Evolutionary conservation across 495 filamentous ascomycete species (phyloP).

Genomic region (Chaetomium tenue): DNA sequence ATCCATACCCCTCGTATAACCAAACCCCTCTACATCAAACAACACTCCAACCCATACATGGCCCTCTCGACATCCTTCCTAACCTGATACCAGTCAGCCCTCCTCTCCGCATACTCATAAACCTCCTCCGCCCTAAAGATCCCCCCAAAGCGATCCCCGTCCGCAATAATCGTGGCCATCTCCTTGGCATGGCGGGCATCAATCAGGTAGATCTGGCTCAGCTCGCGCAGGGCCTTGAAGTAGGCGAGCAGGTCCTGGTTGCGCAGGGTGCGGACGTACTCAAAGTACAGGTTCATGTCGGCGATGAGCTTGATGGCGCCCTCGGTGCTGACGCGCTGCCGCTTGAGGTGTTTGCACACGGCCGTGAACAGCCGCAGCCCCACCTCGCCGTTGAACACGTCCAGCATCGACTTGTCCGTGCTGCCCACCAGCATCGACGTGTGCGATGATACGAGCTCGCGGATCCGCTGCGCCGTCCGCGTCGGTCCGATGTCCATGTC

Average conservation of each 20-base stretch:
- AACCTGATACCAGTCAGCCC: slow-evolving; percentile 92
- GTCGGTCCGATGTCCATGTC: slow-evolving; percentile 76
- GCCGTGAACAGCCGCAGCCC: slow-evolving; percentile 86
- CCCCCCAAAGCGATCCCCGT: slow-evolving; percentile 82
- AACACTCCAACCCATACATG: slow-evolving; percentile 95
- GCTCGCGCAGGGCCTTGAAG: slow-evolving; percentile 86
- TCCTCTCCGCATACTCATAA: slow-evolving; percentile 90
- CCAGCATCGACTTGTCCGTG: slow-evolving; percentile 94
- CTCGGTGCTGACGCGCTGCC: slow-evolving; percentile 85
- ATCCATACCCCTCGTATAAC: background rate
- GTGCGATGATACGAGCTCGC: slow-evolving; percentile 82
- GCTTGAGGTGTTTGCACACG: slow-evolving; percentile 94
- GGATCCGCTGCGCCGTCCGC: slow-evolving; percentile 70
- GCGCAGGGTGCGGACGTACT: slow-evolving; percentile 74
- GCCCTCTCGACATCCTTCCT: slow-evolving; percentile 86
- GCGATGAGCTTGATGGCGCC: slow-evolving; percentile 92
- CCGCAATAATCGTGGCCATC: slow-evolving; percentile 90
- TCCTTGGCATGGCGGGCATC: slow-evolving; percentile 86
- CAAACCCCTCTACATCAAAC: slow-evolving; percentile 64
- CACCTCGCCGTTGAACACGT: slow-evolving; percentile 98
- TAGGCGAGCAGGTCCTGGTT: slow-evolving; percentile 83
- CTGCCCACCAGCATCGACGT: slow-evolving; percentile 88
- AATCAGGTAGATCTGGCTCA: slow-evolving; percentile 94
- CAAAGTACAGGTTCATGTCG: slow-evolving; percentile 91
- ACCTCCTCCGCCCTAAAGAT: slow-evolving; percentile 96